Evolutionary conservation across 495 filamentous ascomycete genomes (phyloP).

Genomic region (Lophiotrema nucula): DNA sequence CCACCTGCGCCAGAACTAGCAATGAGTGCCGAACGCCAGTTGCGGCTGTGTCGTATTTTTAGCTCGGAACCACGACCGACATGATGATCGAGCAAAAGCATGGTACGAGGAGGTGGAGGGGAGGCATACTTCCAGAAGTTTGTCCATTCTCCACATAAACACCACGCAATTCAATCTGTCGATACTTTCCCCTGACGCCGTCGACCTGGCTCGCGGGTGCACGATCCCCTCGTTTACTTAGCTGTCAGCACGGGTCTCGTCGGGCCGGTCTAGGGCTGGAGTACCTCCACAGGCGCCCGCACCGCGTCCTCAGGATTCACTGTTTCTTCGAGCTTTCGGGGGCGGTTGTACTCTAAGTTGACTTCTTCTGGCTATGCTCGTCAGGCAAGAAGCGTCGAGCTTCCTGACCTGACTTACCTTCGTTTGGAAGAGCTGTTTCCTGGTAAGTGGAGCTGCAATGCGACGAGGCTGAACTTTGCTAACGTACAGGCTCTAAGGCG

Average conservation of each 20-base stretch:
- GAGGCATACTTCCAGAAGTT: background rate
- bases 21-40: background rate
- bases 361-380: too few species aligned
- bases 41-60: constrained; percentile 33
- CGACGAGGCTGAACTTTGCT: constrained; percentile 8
- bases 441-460: background rate
- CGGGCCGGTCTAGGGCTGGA: too few species aligned
- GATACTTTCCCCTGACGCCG: constrained; percentile 4
- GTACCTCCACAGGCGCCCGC: too few species aligned
- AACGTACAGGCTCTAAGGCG: constrained; percentile 5
- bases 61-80: background rate
- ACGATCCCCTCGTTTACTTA: background rate
- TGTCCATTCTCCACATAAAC: too few species aligned
- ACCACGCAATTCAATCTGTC: background rate
- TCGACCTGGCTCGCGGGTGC: background rate
- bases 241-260: too few species aligned
- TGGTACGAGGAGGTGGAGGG: background rate
- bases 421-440: background rate
- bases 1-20: background rate
- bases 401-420: background rate
- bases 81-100: background rate
- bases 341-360: too few species aligned
- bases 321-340: too few species aligned
- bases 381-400: background rate
- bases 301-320: too few species aligned